Evolutionary conservation across 345 rosid species (phyloP), one percentile per base, ranked within the genome.

Genomic region (Cardamine chenopodiifolia): DNA sequence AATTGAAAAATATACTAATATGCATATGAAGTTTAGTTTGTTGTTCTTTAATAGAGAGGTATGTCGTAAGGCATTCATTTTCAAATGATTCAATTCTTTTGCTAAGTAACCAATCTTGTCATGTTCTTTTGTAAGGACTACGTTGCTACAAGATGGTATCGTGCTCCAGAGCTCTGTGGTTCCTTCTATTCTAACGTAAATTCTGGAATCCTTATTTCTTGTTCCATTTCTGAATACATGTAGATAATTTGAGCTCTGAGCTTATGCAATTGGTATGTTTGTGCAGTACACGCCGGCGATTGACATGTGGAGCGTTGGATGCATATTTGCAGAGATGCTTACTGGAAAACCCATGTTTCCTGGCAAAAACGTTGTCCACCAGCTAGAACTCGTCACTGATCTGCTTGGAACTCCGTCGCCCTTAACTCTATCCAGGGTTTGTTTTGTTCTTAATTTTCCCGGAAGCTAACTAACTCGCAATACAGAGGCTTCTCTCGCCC

Each of bases 111-210:
- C 23, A 48, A 13, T 77, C 49, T 58, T 63, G 26, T 76, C 23
- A 44, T 76, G 50, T 63, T 22, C 71, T 85, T 82, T 81, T 61
- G 83, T 37, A 79, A 95, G 99, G 99, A 95, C 86, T 95, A 95
- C 70, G 99, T 95, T 73, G 99, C 99, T 48, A 95, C 99, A 68
- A 85, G 98, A 81, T 95, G 99, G 99, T 95, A 95, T 68, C 97
- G 98, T 78, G 99, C 99, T 76, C 98, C 99, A 39, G 99, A 95
- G 82, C 96, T 95, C 54, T 95, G 99, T 68, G 97, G 99, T 76
- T 92, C 90, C 34, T 95, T 95, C 77, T 95, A 79, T 77, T 92
- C 98, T 74, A 95, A 89, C 81, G 99, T 90, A 83, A 75, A 77
- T 66, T 13, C 26, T 76, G 56, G 14, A 8, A 4, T 56, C 37